Conservation (phyloP, 2,329 filamentous ascomycete species). For the Torrubiella hemipterigena region DNA sequence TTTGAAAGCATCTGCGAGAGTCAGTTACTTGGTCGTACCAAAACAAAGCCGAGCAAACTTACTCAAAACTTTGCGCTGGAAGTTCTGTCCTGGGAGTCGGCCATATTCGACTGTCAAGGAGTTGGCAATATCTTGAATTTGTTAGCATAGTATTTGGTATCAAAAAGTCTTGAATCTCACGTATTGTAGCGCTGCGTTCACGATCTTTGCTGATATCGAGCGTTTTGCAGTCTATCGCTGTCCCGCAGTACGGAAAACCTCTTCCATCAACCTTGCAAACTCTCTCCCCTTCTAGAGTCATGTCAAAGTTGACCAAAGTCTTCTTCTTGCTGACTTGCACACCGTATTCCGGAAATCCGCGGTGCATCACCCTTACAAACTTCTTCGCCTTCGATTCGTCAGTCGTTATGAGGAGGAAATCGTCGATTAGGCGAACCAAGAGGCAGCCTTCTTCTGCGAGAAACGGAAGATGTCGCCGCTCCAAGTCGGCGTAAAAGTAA, state of each 20-base stretch:
- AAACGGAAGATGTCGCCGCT: slow-evolving; percentile 58
- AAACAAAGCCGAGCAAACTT: slow-evolving; percentile 15
- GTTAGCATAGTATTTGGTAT: not conserved
- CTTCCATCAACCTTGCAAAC: slow-evolving; percentile 33
- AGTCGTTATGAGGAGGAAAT: slow-evolving; percentile 81
- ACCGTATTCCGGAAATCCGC: slow-evolving; percentile 67
- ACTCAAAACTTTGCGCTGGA: slow-evolving; percentile 69
- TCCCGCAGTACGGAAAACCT: slow-evolving; percentile 83
- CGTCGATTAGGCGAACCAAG: slow-evolving; percentile 76
- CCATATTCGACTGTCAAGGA: slow-evolving; percentile 70
- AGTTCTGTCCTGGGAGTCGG: slow-evolving; percentile 60
- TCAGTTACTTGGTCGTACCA: not conserved
- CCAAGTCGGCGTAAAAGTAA: slow-evolving; percentile 89
- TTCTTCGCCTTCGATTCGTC: slow-evolving; percentile 50
- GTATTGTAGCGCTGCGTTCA: no score
- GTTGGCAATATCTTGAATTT: slow-evolving; percentile 38
- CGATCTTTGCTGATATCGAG: slow-evolving; percentile 64
- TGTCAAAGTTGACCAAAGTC: slow-evolving; percentile 73
- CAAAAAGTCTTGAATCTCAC: no score
- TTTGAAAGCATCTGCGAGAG: slow-evolving; percentile 52
- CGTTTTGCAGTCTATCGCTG: slow-evolving; percentile 59
- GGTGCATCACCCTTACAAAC: slow-evolving; percentile 74
- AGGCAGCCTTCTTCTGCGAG: slow-evolving; percentile 44
- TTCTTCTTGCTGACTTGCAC: slow-evolving; percentile 67
- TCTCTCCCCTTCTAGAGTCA: slow-evolving; percentile 37